These are phyloP conservation scores for Linum tenue DNA, from an alignment of 345 rosid species.

Conservation along the genomic window DNA sequence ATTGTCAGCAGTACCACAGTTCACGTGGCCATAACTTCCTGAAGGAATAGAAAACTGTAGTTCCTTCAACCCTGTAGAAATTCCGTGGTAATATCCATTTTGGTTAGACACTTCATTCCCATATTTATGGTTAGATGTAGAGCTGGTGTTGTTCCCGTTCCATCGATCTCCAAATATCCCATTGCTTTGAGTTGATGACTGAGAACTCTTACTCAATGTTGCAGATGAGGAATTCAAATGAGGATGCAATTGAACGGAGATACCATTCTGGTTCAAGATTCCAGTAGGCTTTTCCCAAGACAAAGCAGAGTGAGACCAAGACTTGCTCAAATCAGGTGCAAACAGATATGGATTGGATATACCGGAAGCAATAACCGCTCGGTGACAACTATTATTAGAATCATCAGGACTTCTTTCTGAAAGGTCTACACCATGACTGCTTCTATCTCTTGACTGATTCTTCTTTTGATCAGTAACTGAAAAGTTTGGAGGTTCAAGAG, in stretches of 20 bases:
- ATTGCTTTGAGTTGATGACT: constrained; percentile 37
- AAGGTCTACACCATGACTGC: constrained; percentile 30
- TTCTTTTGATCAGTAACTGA: constrained; percentile 40
- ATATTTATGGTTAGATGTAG: constrained; percentile 35
- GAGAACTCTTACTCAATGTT: constrained; percentile 33
- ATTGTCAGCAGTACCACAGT: constrained; percentile 22
- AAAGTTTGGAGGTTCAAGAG: constrained; percentile 31
- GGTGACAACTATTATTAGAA: constrained; percentile 27
- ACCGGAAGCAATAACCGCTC: constrained; percentile 40
- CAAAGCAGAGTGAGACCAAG: constrained; percentile 47
- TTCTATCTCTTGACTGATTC: constrained; percentile 37
- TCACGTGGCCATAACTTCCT: constrained; percentile 23
- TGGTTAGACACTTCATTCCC: constrained; percentile 36
- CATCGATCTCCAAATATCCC: constrained; percentile 44
- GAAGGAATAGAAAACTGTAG: constrained; percentile 16
- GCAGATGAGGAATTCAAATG: constrained; percentile 37
- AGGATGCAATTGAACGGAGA: constrained; percentile 41
- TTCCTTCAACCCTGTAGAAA: constrained; percentile 49
- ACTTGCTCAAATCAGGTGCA: constrained; percentile 35
- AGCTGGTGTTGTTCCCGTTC: constrained; percentile 30
- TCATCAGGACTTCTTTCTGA: constrained; percentile 34
- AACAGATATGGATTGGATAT: constrained; percentile 29
- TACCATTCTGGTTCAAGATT: constrained; percentile 47
- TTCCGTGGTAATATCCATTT: constrained; percentile 44
- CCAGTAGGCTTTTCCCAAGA: constrained; percentile 44